These are phyloP conservation scores for Verticillium alfalfae DNA, from an alignment of 2,329 filamentous ascomycete species.

Conservation along the genomic window DNA sequence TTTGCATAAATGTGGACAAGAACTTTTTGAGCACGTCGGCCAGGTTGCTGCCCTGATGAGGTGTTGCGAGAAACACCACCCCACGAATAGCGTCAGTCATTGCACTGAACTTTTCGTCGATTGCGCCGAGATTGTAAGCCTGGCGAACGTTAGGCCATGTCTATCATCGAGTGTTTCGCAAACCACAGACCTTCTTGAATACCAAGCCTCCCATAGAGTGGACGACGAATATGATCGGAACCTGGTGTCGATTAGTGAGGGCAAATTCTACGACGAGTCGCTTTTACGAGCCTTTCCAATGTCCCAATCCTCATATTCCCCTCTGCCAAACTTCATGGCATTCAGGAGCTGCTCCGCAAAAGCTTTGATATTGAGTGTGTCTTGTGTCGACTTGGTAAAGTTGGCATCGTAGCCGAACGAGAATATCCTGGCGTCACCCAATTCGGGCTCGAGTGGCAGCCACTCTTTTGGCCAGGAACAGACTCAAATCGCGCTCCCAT, in stretches of 20 bases:
- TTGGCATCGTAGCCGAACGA: conserved; percentile 28
- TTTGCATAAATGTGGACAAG: conserved; percentile 15
- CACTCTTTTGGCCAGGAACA: conserved; percentile 26
- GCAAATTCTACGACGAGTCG: too few species aligned
- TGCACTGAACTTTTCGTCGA: conserved; percentile 7
- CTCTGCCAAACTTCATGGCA: too few species aligned
- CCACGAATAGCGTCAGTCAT: conserved; percentile 22
- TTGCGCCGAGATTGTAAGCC: too few species aligned
- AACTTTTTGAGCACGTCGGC: conserved; percentile 30
- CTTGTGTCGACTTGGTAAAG: conserved; percentile 13
- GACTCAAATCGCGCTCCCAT: conserved; percentile 13
- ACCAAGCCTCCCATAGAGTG: conserved; percentile 41
- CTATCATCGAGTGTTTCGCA: too few species aligned
- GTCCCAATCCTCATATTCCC: conserved; percentile 10
- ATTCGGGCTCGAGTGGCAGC: conserved; percentile 22
- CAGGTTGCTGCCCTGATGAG: conserved; percentile 32
- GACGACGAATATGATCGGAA: conserved; percentile 31
- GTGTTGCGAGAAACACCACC: conserved; percentile 28
- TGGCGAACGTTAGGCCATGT: too few species aligned
- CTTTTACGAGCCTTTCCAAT: conserved; percentile 13
- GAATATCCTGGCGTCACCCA: conserved; percentile 23
- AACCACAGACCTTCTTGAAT: conserved; percentile 20
- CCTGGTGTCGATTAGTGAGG: neutral
- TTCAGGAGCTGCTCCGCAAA: conserved; percentile 24
- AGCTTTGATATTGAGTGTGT: conserved; percentile 19